Evolutionary conservation across 768 basidiomycete genomes (phyloP).

Genomic region (Russula ochroleuca): DNA sequence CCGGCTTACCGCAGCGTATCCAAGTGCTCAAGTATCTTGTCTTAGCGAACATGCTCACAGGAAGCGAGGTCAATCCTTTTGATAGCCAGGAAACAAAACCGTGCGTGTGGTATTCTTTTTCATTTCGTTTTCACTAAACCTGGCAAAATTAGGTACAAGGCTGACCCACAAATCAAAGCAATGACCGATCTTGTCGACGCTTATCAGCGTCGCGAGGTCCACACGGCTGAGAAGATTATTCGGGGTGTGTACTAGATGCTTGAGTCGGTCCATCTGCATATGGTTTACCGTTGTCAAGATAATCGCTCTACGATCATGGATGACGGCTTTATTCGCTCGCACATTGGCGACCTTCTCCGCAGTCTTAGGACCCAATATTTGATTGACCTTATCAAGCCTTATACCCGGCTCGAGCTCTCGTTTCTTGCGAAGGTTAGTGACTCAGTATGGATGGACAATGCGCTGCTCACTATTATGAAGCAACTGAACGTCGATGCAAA

Average conservation of each 20-base stretch:
- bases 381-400: conserved; percentile 97
- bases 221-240: conserved; percentile 94
- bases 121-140: background rate
- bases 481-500: conserved; percentile 91
- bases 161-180: conserved; percentile 91
- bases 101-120: conserved; percentile 43
- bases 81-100: conserved; percentile 99
- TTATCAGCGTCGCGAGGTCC: conserved; percentile 94
- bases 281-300: conserved; percentile 44
- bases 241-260: conserved; percentile 50
- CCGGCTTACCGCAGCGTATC: conserved; percentile 92
- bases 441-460: background rate
- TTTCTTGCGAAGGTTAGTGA: conserved; percentile 81
- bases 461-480: conserved; percentile 40
- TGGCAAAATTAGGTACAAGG: conserved; percentile 67
- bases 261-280: conserved; percentile 1
- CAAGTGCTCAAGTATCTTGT: conserved; percentile 99
- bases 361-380: conserved; percentile 94
- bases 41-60: conserved; percentile 95
- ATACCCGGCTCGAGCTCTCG: conserved; percentile 87
- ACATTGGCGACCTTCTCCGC: conserved; percentile 93
- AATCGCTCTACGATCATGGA: conserved; percentile 96
- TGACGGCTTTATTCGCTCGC: conserved; percentile 88
- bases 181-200: conserved; percentile 98
- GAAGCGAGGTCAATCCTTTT: conserved; percentile 98